Evolutionary conservation across 2,329 filamentous ascomycete genomes (phyloP).

Genomic region (Colletotrichum tamarilloi): DNA sequence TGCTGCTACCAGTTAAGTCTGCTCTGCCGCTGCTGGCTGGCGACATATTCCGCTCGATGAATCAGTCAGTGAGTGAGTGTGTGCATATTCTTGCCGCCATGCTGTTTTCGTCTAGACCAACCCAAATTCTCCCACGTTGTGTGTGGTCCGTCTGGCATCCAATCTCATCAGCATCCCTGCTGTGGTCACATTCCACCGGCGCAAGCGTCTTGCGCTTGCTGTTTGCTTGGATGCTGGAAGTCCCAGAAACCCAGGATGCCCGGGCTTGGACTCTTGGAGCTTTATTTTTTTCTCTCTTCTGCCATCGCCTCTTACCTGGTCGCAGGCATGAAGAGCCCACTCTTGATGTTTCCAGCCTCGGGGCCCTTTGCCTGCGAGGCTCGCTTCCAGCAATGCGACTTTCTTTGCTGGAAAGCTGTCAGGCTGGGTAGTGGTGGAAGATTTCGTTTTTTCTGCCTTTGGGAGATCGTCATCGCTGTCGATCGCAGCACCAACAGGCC

Average conservation of each 20-base stretch:
- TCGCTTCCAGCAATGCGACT: too few relatives aligned
- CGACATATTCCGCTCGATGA: slow-evolving; percentile 8
- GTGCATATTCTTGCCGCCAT: slow-evolving; percentile 4
- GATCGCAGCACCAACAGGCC: neutral
- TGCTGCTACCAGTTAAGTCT: neutral
- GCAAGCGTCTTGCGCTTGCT: slow-evolving; percentile 16
- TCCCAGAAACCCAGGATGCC: neutral
- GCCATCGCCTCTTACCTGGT: neutral
- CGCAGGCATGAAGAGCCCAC: neutral
- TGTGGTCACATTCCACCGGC: slow-evolving; percentile 23
- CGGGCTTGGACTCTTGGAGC: neutral
- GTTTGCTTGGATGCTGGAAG: slow-evolving; percentile 8
- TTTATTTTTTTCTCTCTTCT: neutral
- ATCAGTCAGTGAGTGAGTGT: slow-evolving; percentile 7
- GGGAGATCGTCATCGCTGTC: neutral
- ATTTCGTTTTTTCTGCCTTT: too few relatives aligned
- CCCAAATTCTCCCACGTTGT: slow-evolving; percentile 19
- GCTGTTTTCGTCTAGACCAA: slow-evolving; percentile 34
- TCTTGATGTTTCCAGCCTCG: neutral
- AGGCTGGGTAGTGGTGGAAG: too few relatives aligned
- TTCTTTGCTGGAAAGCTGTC: too few relatives aligned
- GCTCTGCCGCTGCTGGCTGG: neutral
- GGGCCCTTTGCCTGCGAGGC: too few relatives aligned
- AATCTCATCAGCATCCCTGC: slow-evolving; percentile 31
- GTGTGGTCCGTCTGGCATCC: slow-evolving; percentile 16